A percentile compares a stretch with the other conserved stretches of the same genome.
Conservation (phyloP, 1,284 basidiomycete species). For the Uromyces viciae-fabae region DNA sequence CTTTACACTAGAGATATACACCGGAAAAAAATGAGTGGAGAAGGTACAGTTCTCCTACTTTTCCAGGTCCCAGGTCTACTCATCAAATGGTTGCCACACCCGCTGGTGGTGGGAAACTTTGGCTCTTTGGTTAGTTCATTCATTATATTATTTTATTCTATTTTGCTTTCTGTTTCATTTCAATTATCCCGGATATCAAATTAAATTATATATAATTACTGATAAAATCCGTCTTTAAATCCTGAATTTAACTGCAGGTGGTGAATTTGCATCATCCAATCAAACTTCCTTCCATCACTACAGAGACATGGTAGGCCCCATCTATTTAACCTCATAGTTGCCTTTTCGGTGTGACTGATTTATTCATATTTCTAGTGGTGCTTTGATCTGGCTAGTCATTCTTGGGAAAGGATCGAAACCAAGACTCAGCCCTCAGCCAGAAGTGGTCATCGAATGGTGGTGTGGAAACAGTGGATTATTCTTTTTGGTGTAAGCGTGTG, state of each 20-base stretch:
- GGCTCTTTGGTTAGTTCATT: slow-evolving; percentile 66
- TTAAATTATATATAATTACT: not conserved
- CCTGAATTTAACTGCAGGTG: slow-evolving; percentile 59
- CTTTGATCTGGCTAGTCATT: slow-evolving; percentile 67
- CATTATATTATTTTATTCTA: not conserved
- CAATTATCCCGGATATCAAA: not conserved
- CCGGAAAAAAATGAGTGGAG: slow-evolving; percentile 87
- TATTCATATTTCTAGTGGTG: slow-evolving; percentile 53
- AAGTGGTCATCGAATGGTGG: slow-evolving; percentile 83
- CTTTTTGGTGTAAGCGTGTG: slow-evolving; percentile 68
- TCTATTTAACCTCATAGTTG: slow-evolving; percentile 50
- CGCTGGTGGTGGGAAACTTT: slow-evolving; percentile 73
- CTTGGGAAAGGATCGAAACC: slow-evolving; percentile 86
- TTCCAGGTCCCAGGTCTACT: slow-evolving; percentile 77
- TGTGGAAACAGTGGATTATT: slow-evolving; percentile 82
- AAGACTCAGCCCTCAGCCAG: slow-evolving; percentile 75
- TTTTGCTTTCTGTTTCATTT: not conserved
- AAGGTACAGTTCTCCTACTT: slow-evolving; percentile 73
- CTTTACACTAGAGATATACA: slow-evolving; percentile 65
- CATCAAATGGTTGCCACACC: slow-evolving; percentile 73
- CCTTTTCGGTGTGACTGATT: slow-evolving; percentile 46
- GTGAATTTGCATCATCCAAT: slow-evolving; percentile 77
- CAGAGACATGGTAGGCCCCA: slow-evolving; percentile 63
- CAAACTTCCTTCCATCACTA: slow-evolving; percentile 90
- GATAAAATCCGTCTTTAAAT: not conserved